phyloP scores from a whole-genome alignment of 2,329 filamentous ascomycete genomes.

The Cadophora malorum region DNA sequence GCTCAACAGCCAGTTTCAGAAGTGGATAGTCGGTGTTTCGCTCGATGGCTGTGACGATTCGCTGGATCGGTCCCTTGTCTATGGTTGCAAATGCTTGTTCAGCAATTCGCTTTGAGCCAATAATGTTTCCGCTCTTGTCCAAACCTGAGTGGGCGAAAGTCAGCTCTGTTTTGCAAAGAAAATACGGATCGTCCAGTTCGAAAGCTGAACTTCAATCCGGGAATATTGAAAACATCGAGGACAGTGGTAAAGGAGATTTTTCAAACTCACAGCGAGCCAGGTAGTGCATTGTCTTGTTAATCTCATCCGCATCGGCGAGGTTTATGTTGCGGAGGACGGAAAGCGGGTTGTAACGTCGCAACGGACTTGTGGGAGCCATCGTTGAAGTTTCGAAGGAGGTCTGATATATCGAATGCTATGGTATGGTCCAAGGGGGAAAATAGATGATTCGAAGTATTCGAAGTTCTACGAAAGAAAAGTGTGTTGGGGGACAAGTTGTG shows the following conservation, averaged over 20 bases:
- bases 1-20: conserved; percentile 9
- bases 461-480: neutral
- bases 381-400: neutral
- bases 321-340: conserved; percentile 17
- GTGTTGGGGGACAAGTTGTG: neutral
- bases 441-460: neutral
- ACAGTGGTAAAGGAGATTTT: neutral
- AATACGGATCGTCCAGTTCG: neutral
- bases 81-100: neutral
- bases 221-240: neutral
- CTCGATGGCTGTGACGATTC: conserved; percentile 11
- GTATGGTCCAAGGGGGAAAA: neutral
- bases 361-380: neutral
- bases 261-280: conserved; percentile 4
- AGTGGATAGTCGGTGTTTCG: conserved; percentile 1
- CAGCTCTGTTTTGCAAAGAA: neutral
- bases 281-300: neutral
- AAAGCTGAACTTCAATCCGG: neutral
- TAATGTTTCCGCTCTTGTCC: neutral
- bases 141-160: neutral
- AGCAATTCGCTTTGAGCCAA: neutral
- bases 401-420: too few relatives aligned
- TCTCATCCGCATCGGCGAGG: neutral
- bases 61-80: neutral
- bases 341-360: conserved; percentile 15